Evolutionary conservation across 1,284 basidiomycete species (phyloP).

Genomic region (Moniliophthora roreri): DNA sequence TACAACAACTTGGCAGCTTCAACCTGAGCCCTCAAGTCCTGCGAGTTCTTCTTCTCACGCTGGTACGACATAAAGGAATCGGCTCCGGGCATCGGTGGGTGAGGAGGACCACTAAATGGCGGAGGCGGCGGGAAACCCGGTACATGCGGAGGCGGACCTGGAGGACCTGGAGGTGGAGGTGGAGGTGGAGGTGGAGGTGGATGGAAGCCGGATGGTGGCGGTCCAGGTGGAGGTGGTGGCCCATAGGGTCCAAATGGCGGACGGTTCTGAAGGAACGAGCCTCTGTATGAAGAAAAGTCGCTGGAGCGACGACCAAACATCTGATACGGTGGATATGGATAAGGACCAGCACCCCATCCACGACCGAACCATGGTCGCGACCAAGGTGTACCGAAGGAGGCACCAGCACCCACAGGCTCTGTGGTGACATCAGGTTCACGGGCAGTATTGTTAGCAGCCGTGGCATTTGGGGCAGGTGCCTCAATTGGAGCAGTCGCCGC

Average conservation of each 20-base stretch:
- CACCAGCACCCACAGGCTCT: slow-evolving; percentile 14
- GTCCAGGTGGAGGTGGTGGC: slow-evolving; percentile 24
- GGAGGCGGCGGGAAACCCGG: slow-evolving; percentile 10
- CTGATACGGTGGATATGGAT: not conserved
- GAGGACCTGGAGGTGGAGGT: slow-evolving; percentile 16
- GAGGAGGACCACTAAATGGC: not conserved
- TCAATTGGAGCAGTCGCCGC: slow-evolving; percentile 6
- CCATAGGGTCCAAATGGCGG: slow-evolving; percentile 13
- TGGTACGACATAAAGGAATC: not conserved
- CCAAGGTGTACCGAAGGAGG: not conserved
- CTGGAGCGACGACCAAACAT: too few relatives aligned
- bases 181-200: slow-evolving; percentile 21
- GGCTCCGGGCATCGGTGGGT: too few relatives aligned
- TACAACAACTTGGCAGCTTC: slow-evolving; percentile 68
- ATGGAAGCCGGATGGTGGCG: slow-evolving; percentile 11
- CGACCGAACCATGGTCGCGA: not conserved
- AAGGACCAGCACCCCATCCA: slow-evolving; percentile 15
- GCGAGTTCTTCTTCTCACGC: slow-evolving; percentile 23
- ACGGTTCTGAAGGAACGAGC: not conserved
- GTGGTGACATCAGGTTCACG: slow-evolving; percentile 10
- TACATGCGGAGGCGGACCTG: slow-evolving; percentile 10
- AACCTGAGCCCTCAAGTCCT: slow-evolving; percentile 56
- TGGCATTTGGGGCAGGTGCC: not conserved
- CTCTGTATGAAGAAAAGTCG: too few relatives aligned
- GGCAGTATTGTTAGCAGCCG: slow-evolving; percentile 12